phyloP scores from a whole-genome alignment of 495 filamentous ascomycete species.

The Aspergillus ostianus region DNA sequence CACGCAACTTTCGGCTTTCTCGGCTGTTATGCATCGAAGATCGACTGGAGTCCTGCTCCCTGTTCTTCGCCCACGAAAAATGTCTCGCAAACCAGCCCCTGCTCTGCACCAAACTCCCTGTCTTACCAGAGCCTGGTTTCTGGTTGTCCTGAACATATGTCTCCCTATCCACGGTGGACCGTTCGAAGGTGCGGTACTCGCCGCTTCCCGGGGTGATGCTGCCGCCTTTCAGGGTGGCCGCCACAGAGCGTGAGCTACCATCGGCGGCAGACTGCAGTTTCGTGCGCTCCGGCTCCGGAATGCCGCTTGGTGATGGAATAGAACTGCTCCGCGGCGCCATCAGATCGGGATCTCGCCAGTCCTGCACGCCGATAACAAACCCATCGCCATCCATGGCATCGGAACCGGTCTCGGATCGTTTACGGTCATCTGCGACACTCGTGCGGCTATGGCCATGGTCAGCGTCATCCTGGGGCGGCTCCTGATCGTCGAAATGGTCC shows the following conservation, averaged over 20 bases:
- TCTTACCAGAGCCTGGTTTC: constrained; percentile 2
- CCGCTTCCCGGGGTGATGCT: constrained; percentile 77
- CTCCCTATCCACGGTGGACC: constrained; percentile 24
- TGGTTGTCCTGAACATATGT: constrained; percentile 14
- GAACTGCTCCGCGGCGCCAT: constrained; percentile 43
- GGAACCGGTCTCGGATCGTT: constrained; percentile 21
- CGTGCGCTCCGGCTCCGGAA: constrained; percentile 19
- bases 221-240: constrained; percentile 56
- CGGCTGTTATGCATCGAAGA: constrained; percentile 9
- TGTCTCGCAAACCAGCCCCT: constrained; percentile 41
- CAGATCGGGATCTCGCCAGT: constrained; percentile 87
- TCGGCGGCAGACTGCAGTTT: constrained; percentile 27
- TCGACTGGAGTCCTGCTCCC: constrained; percentile 16
- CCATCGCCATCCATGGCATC: constrained; percentile 53
- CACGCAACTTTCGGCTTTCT: constrained; percentile 17
- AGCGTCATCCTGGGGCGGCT: constrained; percentile 23
- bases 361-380: constrained; percentile 89
- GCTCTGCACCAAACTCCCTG: constrained; percentile 4
- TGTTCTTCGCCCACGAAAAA: constrained; percentile 31
- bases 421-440: constrained; percentile 12
- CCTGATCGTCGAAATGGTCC: constrained; percentile 64
- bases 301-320: constrained; percentile 26
- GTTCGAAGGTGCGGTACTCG: constrained; percentile 57
- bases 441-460: constrained; percentile 2
- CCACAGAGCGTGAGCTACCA: constrained; percentile 30